phyloP scores from a whole-genome alignment of 257 asterid species.

The Leonotis leonurus region DNA sequence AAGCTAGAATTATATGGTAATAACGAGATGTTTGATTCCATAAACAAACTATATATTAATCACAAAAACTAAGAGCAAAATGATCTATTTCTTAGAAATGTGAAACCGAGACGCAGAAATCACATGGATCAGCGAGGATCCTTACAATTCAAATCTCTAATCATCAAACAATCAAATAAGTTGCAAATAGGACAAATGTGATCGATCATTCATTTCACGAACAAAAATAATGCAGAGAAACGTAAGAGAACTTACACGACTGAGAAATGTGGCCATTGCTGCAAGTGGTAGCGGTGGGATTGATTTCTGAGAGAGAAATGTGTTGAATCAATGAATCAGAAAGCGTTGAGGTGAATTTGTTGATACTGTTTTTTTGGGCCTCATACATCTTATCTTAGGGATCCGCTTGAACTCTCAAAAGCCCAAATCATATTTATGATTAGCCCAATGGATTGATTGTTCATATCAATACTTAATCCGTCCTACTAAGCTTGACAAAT shows the following conservation, averaged over 20 bases:
- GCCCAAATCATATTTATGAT: too few species aligned
- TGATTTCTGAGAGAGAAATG: not conserved
- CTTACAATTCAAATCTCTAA: conserved; percentile 14
- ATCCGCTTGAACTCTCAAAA: too few species aligned
- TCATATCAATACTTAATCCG: too few species aligned
- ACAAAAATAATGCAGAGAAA: too few species aligned
- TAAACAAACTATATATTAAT: not conserved
- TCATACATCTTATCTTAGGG: too few species aligned
- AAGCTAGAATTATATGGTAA: not conserved
- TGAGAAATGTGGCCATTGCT: conserved; percentile 48
- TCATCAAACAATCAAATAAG: not conserved
- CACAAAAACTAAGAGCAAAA: not conserved
- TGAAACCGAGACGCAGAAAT: not conserved
- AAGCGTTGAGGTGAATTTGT: too few species aligned
- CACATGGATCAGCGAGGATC: not conserved
- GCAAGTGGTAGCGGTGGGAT: not conserved
- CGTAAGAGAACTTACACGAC: conserved; percentile 34
- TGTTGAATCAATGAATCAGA: too few species aligned
- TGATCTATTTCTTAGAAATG: not conserved
- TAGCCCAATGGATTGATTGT: too few species aligned
- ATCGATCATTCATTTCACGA: not conserved
- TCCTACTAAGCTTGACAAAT: too few species aligned
- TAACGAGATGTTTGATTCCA: not conserved
- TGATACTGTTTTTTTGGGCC: too few species aligned
- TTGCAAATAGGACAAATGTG: not conserved